phyloP scores from a whole-genome alignment of 768 basidiomycete genomes.

The Mycena kentingensis region DNA sequence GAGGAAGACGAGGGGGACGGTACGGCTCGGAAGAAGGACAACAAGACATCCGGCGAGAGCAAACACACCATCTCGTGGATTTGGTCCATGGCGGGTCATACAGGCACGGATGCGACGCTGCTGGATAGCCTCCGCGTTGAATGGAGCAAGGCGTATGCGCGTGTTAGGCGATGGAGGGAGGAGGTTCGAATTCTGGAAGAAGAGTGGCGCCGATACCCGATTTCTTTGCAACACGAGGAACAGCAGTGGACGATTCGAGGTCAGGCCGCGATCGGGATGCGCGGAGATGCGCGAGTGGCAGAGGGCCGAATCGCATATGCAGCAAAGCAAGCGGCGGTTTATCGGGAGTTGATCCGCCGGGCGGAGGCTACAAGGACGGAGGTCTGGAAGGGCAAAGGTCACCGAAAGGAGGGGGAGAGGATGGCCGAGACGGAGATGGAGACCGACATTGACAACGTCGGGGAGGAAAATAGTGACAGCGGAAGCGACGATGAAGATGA shows the following conservation, averaged over 20 bases:
- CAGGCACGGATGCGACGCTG: neutral
- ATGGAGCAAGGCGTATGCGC: conserved; percentile 13
- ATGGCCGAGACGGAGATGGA: too few species aligned
- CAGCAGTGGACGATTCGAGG: neutral
- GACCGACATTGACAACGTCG: too few species aligned
- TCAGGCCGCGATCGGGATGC: neutral
- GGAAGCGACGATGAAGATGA: too few species aligned
- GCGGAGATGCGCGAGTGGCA: neutral
- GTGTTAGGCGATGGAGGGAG: conserved; percentile 9
- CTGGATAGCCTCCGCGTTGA: conserved; percentile 18
- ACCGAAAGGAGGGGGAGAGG: neutral
- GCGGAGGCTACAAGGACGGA: neutral
- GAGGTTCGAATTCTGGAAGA: conserved; percentile 10
- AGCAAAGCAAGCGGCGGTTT: neutral
- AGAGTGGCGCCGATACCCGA: conserved; percentile 3
- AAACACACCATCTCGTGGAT: conserved; percentile 4
- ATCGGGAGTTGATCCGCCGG: neutral
- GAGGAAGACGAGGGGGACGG: neutral
- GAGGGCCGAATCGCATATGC: neutral
- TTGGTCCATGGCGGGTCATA: conserved; percentile 1
- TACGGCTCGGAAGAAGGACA: neutral
- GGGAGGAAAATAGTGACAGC: too few species aligned
- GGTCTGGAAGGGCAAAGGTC: neutral
- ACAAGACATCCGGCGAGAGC: neutral
- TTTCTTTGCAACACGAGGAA: neutral